Percentiles rank a stretch among this genome's conserved stretches.
These are phyloP conservation scores for Ambrosia trifida DNA, from an alignment of 129 eudicot species.

Conservation along the genomic window DNA sequence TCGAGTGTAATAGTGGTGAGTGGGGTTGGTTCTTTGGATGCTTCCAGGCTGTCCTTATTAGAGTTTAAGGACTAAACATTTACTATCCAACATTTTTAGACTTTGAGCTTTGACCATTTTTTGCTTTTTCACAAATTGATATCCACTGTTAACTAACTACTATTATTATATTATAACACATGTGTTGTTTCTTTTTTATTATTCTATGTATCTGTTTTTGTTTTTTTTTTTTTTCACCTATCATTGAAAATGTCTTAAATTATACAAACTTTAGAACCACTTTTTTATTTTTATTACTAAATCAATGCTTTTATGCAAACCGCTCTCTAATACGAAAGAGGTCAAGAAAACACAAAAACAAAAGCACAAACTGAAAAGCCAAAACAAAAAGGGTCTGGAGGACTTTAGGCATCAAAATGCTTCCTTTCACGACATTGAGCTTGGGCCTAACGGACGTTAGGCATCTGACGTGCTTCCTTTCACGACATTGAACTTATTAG, in stretches of 20 bases:
- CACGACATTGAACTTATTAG: too few species aligned
- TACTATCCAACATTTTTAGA: conserved; percentile 33
- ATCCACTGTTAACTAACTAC: neutral
- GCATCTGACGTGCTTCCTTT: too few species aligned
- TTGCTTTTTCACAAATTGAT: conserved; percentile 33
- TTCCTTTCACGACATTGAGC: too few species aligned
- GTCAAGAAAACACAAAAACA: too few species aligned
- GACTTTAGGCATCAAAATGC: too few species aligned
- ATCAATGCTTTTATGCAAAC: too few species aligned
- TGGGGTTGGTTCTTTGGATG: conserved; percentile 84
- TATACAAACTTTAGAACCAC: too few species aligned
- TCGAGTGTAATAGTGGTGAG: conserved; percentile 48
- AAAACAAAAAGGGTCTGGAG: too few species aligned
- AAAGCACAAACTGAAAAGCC: too few species aligned
- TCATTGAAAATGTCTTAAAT: neutral
- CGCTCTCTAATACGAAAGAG: too few species aligned
- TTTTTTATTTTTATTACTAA: too few species aligned
- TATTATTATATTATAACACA: neutral
- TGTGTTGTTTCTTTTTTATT: conserved; percentile 17
- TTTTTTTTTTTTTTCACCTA: neutral
- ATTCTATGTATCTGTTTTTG: neutral
- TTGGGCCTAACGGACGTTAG: too few species aligned
- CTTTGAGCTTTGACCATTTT: conserved; percentile 56
- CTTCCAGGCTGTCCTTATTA: conserved; percentile 88
- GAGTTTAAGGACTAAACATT: conserved; percentile 27